A percentile compares a stretch with the other conserved stretches of the same genome.
Conservation (phyloP, 192 early-diverging fungal genomes). For the Lunasporangiospora selenospora region DNA sequence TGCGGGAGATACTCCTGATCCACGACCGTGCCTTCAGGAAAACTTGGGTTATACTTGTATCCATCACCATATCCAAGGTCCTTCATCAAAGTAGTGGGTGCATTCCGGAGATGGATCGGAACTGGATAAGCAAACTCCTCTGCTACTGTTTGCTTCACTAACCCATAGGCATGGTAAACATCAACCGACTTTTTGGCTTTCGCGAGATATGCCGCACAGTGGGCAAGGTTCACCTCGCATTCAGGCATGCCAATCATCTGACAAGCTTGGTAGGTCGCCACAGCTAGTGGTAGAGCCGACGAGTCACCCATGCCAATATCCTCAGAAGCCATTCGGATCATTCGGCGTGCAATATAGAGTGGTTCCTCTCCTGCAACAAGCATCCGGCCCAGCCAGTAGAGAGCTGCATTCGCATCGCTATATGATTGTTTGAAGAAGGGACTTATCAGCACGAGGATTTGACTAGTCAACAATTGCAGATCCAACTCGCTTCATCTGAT, state of each 20-base stretch:
- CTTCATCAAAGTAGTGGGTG: constrained; percentile 82
- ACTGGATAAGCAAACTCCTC: constrained; percentile 77
- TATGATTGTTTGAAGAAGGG: no score
- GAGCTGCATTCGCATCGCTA: constrained; percentile 75
- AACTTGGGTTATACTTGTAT: constrained; percentile 89
- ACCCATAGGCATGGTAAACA: constrained; percentile 76
- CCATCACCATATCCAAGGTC: constrained; percentile 78
- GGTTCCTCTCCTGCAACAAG: constrained; percentile 90
- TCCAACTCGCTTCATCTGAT: no score
- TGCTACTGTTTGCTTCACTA: constrained; percentile 65
- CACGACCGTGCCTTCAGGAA: constrained; percentile 62
- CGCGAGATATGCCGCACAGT: constrained; percentile 79
- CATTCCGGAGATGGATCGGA: constrained; percentile 85
- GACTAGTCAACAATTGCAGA: no score
- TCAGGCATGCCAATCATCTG: constrained; percentile 93
- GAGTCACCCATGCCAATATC: constrained; percentile 91
- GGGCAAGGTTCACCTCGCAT: constrained; percentile 85
- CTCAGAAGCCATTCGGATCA: constrained; percentile 85
- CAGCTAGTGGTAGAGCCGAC: constrained; percentile 73
- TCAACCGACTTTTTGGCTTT: constrained; percentile 86
- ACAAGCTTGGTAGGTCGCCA: constrained; percentile 83
- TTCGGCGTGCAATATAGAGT: constrained; percentile 70
- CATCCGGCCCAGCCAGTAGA: constrained; percentile 95
- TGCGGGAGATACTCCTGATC: constrained; percentile 84
- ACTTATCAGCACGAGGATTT: no score